Evolutionary conservation across 139 green algal genomes (phyloP).

Genomic region (Chlamydomonas incerta): DNA sequence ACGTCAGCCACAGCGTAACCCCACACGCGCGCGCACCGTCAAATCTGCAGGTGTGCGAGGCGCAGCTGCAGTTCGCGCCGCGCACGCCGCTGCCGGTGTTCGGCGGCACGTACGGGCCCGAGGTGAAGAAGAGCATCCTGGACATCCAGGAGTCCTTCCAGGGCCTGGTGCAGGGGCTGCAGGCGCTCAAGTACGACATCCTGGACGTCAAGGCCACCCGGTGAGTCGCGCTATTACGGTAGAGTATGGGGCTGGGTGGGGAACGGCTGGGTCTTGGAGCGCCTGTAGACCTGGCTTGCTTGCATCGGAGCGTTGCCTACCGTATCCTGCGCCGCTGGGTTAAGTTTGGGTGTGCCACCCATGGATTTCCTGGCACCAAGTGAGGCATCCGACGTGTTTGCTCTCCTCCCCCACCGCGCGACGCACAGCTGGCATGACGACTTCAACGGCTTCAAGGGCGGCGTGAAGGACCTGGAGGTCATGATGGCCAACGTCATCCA

Average conservation of each 20-base stretch:
- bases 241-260: too few species aligned
- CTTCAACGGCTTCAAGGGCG: constrained; percentile 89
- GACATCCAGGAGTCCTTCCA: constrained; percentile 86
- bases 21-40: background rate
- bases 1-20: too few species aligned
- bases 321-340: too few species aligned
- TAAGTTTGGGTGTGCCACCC: too few species aligned
- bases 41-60: constrained; percentile 75
- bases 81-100: constrained; percentile 76
- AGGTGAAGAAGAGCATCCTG: constrained; percentile 82
- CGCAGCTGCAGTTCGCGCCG: constrained; percentile 89
- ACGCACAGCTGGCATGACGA: constrained; percentile 86
- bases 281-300: too few species aligned
- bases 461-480: constrained; percentile 87
- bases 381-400: too few species aligned
- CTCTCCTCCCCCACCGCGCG: too few species aligned
- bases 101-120: constrained; percentile 80
- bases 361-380: too few species aligned
- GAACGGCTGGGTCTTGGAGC: too few species aligned
- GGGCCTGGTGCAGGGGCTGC: constrained; percentile 67
- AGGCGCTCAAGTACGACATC: constrained; percentile 77
- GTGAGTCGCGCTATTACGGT: too few species aligned
- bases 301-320: too few species aligned
- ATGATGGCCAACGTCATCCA: constrained; percentile 85
- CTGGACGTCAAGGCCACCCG: constrained; percentile 86